A percentile compares a stretch with the other conserved stretches of the same genome.
phyloP scores from a whole-genome alignment of 257 asterid species.

The Capsicum pubescens region DNA sequence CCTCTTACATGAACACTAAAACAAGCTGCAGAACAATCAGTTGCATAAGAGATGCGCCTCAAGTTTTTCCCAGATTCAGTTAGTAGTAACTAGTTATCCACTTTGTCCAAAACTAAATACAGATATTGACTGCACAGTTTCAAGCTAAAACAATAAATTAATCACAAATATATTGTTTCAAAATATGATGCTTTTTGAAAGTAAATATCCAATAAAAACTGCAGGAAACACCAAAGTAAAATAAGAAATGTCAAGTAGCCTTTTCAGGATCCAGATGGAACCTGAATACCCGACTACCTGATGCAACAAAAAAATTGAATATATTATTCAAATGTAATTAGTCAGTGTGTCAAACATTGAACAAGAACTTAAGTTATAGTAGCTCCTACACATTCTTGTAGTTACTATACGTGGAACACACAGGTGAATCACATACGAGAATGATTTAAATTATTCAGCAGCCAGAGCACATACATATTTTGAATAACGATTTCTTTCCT shows the following conservation, averaged over 20 bases:
- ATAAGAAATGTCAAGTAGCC: not conserved
- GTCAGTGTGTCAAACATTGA: not conserved
- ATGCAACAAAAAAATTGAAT: not conserved
- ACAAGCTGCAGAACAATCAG: conserved; percentile 74
- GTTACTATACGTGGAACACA: not conserved
- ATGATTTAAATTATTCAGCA: not conserved
- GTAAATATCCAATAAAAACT: conserved; percentile 1
- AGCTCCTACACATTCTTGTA: not conserved
- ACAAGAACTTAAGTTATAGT: not conserved
- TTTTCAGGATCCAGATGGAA: not conserved
- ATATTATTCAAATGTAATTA: not conserved
- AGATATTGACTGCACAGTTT: not conserved
- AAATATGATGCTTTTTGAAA: not conserved
- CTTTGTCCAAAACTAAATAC: not conserved
- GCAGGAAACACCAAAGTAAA: not conserved
- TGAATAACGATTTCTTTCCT: not conserved
- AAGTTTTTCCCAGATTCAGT: conserved; percentile 5
- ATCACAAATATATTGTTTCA: not conserved
- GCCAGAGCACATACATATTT: not conserved
- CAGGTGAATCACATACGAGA: not conserved
- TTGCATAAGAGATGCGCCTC: not conserved
- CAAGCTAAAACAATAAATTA: not conserved
- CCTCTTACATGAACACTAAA: conserved; percentile 93
- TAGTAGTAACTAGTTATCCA: not conserved
- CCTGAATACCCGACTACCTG: not conserved